These are phyloP conservation scores for Medicago arabica DNA, from an alignment of 306 rosid species.

Conservation along the genomic window DNA sequence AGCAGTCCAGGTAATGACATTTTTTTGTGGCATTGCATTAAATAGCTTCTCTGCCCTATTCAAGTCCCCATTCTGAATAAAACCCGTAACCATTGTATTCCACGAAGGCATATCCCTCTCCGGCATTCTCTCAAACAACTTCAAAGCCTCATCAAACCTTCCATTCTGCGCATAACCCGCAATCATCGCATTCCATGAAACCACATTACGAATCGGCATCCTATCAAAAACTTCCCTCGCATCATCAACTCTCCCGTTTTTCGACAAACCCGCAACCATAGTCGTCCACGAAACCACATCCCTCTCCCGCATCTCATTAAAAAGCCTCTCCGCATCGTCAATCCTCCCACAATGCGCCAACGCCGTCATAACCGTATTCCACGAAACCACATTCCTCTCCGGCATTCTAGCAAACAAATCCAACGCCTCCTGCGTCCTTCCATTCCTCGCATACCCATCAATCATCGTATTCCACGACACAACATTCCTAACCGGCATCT, in stretches of 20 bases:
- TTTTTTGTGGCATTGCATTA: conserved; percentile 49
- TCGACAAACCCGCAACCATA: conserved; percentile 50
- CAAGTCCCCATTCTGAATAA: conserved; percentile 49
- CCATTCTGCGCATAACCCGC: conserved; percentile 50
- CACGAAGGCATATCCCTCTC: conserved; percentile 57
- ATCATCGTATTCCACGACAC: conserved; percentile 59
- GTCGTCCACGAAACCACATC: conserved; percentile 61
- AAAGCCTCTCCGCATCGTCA: conserved; percentile 46
- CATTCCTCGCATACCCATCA: conserved; percentile 55
- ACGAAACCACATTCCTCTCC: conserved; percentile 53
- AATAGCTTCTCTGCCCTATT: conserved; percentile 49
- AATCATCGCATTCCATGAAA: conserved; percentile 51
- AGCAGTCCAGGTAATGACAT: conserved; percentile 60
- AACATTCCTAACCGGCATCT: conserved; percentile 51
- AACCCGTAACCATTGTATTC: conserved; percentile 59
- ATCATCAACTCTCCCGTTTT: conserved; percentile 51
- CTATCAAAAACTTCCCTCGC: conserved; percentile 49
- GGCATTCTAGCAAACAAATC: conserved; percentile 53
- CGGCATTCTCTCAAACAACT: conserved; percentile 55
- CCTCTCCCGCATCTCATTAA: conserved; percentile 49
- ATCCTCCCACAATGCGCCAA: conserved; percentile 50
- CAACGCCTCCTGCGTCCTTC: conserved; percentile 43
- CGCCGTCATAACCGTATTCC: conserved; percentile 50
- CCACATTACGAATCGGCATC: conserved; percentile 55
- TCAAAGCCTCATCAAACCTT: conserved; percentile 52